These are phyloP conservation scores for Drosera spatulata DNA, from an alignment of 179 eudicot genomes.

Conservation along the genomic window DNA sequence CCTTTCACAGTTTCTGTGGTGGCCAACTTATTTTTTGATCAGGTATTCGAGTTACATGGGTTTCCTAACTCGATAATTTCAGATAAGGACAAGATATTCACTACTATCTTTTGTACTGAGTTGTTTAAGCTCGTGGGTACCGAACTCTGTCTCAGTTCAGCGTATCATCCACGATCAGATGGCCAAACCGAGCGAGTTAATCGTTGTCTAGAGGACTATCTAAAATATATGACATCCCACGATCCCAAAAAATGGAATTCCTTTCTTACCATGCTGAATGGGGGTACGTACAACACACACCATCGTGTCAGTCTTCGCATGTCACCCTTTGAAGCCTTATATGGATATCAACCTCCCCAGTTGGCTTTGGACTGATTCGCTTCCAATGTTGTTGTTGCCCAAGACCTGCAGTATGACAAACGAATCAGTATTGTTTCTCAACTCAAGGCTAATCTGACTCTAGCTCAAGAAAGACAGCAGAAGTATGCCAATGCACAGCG, in stretches of 20 bases:
- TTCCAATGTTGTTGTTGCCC: too few species aligned
- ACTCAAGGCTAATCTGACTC: too few species aligned
- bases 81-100: background rate
- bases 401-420: too few species aligned
- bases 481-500: too few species aligned
- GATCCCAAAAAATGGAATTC: background rate
- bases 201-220: background rate
- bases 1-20: background rate
- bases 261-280: too few species aligned
- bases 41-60: constrained; percentile 1
- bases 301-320: too few species aligned
- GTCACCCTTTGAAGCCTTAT: background rate
- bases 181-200: background rate
- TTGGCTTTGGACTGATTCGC: too few species aligned
- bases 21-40: background rate
- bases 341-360: too few species aligned
- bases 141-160: background rate
- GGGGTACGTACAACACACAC: too few species aligned
- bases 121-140: background rate
- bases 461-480: too few species aligned
- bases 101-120: background rate
- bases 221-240: background rate
- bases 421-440: too few species aligned
- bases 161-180: background rate
- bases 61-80: background rate